phyloP scores from a whole-genome alignment of 371 early-diverging fungal genomes.

The Mortierella sp. region DNA sequence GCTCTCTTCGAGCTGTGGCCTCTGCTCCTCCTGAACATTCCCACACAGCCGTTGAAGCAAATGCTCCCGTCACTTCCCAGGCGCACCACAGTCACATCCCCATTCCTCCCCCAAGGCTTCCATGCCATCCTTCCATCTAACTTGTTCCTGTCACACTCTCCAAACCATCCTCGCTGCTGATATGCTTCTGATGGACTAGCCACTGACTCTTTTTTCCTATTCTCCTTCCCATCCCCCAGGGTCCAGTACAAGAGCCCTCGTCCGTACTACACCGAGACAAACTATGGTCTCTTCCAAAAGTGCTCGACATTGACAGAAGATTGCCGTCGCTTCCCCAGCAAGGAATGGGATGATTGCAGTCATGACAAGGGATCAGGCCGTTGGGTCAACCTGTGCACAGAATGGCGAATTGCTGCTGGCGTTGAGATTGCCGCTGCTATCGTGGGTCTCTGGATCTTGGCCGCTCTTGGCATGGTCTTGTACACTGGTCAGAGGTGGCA shows the following conservation, averaged over 20 bases:
- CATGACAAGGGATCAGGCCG: constrained; percentile 37
- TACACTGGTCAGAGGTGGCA: constrained; percentile 46
- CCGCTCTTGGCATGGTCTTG: constrained; percentile 31
- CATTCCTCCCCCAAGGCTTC: no score
- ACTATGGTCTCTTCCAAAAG: constrained; percentile 48
- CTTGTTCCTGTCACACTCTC: no score
- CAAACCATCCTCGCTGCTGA: background rate
- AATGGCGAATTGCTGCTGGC: constrained; percentile 48
- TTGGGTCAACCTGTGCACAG: constrained; percentile 41
- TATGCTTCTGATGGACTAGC: no score
- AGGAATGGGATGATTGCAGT: constrained; percentile 47
- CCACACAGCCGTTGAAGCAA: background rate
- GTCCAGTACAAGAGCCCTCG: constrained; percentile 45
- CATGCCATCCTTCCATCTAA: no score
- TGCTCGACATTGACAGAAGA: constrained; percentile 51
- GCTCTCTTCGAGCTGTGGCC: background rate
- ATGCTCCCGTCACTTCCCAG: no score
- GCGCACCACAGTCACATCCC: no score
- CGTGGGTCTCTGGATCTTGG: constrained; percentile 43
- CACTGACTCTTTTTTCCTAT: no score
- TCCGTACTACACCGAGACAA: constrained; percentile 31
- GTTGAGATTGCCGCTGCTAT: constrained; percentile 18
- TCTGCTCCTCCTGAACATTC: background rate
- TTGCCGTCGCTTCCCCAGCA: constrained; percentile 51
- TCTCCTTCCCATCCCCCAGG: constrained; percentile 11